Evolutionary conservation across 352 stramenopile species (phyloP).

Genomic region (Blastocystis hominis): DNA sequence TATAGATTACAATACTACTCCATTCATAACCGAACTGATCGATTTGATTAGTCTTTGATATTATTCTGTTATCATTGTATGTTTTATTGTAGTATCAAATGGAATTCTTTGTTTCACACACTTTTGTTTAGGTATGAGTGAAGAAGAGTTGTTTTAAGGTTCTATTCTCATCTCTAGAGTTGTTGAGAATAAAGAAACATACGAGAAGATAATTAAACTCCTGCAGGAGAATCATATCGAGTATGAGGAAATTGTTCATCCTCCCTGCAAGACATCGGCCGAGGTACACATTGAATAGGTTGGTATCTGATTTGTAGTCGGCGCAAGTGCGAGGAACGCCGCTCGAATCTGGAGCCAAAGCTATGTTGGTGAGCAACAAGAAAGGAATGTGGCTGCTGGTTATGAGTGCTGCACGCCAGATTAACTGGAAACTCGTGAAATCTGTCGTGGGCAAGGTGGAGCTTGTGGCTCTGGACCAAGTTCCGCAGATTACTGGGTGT

Average conservation of each 20-base stretch:
- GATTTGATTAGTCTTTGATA: not conserved
- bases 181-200: not conserved
- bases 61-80: not conserved
- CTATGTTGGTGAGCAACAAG: conserved; percentile 26
- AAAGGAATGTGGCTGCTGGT: conserved; percentile 46
- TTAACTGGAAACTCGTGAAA: conserved; percentile 43
- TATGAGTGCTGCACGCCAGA: conserved; percentile 35
- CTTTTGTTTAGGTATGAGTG: not conserved
- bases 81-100: not conserved
- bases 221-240: not conserved
- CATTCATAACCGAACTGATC: conserved; percentile 12
- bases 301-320: not conserved
- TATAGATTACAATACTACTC: conserved; percentile 6
- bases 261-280: not conserved
- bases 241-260: conserved; percentile 13
- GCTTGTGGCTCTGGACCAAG: conserved; percentile 19
- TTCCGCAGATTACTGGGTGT: not conserved
- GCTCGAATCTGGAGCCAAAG: conserved; percentile 36
- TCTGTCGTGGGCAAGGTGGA: not conserved
- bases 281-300: not conserved
- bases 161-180: not conserved
- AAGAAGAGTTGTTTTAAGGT: not conserved
- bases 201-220: not conserved
- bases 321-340: not conserved
- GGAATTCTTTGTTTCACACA: not conserved